Percentiles rank a stretch among this genome's conserved stretches.
Conservation (phyloP, 2,329 filamentous ascomycete genomes). For the Colletotrichum sp. region DNA sequence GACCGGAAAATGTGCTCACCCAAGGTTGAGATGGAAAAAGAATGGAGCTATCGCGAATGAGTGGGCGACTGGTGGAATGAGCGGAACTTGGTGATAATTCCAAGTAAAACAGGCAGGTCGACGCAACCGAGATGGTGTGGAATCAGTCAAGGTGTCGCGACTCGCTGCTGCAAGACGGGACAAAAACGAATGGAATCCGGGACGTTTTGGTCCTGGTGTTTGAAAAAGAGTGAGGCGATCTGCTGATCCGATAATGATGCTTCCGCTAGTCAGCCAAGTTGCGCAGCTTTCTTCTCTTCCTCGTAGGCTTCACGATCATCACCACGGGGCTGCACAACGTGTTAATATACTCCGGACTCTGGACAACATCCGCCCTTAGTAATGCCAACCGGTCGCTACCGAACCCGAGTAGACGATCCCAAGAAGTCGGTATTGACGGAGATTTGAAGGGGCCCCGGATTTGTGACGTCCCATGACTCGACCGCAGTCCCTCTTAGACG, state of each 20-base stretch:
- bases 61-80: background rate
- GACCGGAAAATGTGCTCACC: background rate
- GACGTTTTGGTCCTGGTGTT: background rate
- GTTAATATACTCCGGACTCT: background rate
- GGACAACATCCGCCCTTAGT: background rate
- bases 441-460: background rate
- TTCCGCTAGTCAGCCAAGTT: background rate
- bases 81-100: background rate
- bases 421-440: background rate
- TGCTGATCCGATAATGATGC: background rate
- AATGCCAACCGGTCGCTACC: background rate
- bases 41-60: background rate
- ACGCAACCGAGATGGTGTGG: background rate
- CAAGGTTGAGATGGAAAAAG: background rate
- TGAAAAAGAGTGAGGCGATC: background rate
- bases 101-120: background rate
- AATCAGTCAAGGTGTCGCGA: background rate
- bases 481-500: background rate
- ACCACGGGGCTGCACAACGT: background rate
- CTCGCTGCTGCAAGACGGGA: background rate
- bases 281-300: background rate
- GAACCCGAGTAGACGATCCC: background rate
- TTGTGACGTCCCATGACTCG: slow-evolving; percentile 1
- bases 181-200: slow-evolving; percentile 4
- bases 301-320: background rate